These are phyloP conservation scores for Beta lomatogona DNA, from an alignment of 179 eudicot genomes.

Conservation along the genomic window DNA sequence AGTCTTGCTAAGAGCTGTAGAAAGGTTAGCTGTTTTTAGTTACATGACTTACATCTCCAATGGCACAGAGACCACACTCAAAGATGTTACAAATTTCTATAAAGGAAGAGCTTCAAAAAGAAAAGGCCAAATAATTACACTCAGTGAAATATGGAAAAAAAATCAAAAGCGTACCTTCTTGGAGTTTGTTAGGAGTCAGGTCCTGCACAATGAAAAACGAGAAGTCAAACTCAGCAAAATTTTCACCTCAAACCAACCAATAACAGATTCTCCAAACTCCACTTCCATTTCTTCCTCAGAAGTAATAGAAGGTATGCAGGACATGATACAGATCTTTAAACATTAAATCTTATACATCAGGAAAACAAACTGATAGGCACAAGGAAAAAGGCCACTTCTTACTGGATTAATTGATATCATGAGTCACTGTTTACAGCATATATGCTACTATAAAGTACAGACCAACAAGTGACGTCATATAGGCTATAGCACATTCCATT, in stretches of 20 bases:
- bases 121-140: neutral
- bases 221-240: conserved; percentile 15
- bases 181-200: conserved; percentile 89
- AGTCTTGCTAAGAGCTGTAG: conserved; percentile 85
- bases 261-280: neutral
- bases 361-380: neutral
- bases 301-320: neutral
- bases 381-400: neutral
- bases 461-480: neutral
- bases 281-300: no score
- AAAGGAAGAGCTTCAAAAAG: neutral
- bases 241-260: neutral
- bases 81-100: neutral
- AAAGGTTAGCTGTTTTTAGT: conserved; percentile 20
- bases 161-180: conserved; percentile 61
- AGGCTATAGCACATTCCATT: neutral
- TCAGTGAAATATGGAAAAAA: neutral
- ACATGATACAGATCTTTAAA: neutral
- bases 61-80: neutral
- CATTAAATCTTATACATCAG: neutral
- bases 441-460: neutral
- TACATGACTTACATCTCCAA: neutral
- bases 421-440: neutral
- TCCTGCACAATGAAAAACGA: conserved; percentile 56
- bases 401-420: neutral